A percentile compares a stretch with the other conserved stretches of the same genome.
phyloP scores from a whole-genome alignment of 192 early-diverging fungal species.

The Entomortierella lignicola region DNA sequence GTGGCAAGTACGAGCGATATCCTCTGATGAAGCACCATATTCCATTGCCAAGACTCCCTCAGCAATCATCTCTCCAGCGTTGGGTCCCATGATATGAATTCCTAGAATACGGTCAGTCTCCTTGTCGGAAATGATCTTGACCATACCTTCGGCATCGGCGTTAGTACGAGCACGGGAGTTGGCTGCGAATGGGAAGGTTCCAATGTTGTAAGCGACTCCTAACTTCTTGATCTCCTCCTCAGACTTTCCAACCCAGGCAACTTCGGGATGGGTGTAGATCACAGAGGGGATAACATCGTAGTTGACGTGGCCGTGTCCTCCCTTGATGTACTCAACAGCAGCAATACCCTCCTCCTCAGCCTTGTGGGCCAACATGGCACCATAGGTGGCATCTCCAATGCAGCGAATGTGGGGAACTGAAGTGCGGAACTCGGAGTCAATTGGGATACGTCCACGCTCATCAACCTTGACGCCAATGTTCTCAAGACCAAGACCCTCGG shows the following conservation, averaged over 20 bases:
- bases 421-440: constrained; percentile 89
- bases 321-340: constrained; percentile 91
- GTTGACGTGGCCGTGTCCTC: constrained; percentile 98
- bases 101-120: constrained; percentile 97
- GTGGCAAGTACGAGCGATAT: constrained; percentile 97
- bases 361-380: constrained; percentile 99
- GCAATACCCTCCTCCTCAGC: constrained; percentile 99
- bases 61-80: constrained; percentile 99
- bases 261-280: constrained; percentile 98
- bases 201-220: constrained; percentile 89
- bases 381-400: constrained; percentile 97
- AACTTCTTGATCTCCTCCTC: constrained; percentile 92
- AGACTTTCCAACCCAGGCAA: constrained; percentile 98
- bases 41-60: constrained; percentile 98
- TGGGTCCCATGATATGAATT: constrained; percentile 98
- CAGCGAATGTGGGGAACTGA: constrained; percentile 89
- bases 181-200: constrained; percentile 94
- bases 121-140: constrained; percentile 97
- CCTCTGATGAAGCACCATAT: constrained; percentile 98
- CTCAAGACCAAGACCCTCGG: constrained; percentile 92
- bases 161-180: constrained; percentile 99
- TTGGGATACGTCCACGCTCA: constrained; percentile 86
- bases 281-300: constrained; percentile 98
- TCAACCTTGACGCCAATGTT: constrained; percentile 92
- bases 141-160: constrained; percentile 90